Percentiles rank a stretch among this genome's conserved stretches.
Evolutionary conservation across 139 green algal genomes (phyloP).

Genomic region (Auxenochlorella pyrenoidosa): DNA sequence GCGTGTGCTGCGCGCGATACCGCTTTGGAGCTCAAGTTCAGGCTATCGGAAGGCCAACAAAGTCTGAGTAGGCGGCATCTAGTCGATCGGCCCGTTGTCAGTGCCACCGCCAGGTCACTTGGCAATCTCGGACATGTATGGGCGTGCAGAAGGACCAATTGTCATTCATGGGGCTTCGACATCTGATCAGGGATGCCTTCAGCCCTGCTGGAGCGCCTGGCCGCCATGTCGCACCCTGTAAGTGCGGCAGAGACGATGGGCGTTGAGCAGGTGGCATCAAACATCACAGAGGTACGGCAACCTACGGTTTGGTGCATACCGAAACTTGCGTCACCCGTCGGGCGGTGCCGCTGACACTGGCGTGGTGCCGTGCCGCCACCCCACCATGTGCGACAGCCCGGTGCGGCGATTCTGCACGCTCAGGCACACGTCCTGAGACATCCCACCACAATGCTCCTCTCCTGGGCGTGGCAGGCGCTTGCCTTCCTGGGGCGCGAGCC

Average conservation of each 20-base stretch:
- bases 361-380: background rate
- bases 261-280: conserved; percentile 9
- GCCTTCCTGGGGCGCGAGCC: conserved; percentile 28
- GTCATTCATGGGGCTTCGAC: too few species aligned
- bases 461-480: conserved; percentile 2
- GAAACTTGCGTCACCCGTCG: too few species aligned
- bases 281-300: background rate
- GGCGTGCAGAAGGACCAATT: too few species aligned
- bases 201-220: background rate
- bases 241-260: background rate
- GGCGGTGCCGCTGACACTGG: too few species aligned
- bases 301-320: background rate
- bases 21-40: too few species aligned
- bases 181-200: background rate
- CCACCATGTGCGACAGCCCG: background rate
- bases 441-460: background rate
- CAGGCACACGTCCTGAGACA: too few species aligned
- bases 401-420: background rate
- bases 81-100: too few species aligned
- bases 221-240: conserved; percentile 1
- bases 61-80: too few species aligned
- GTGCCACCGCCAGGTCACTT: too few species aligned
- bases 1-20: too few species aligned
- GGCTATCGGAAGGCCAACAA: too few species aligned
- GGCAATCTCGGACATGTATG: too few species aligned